Conservation (phyloP, 2,329 filamentous ascomycete genomes). For the Elsinoe batatas region DNA sequence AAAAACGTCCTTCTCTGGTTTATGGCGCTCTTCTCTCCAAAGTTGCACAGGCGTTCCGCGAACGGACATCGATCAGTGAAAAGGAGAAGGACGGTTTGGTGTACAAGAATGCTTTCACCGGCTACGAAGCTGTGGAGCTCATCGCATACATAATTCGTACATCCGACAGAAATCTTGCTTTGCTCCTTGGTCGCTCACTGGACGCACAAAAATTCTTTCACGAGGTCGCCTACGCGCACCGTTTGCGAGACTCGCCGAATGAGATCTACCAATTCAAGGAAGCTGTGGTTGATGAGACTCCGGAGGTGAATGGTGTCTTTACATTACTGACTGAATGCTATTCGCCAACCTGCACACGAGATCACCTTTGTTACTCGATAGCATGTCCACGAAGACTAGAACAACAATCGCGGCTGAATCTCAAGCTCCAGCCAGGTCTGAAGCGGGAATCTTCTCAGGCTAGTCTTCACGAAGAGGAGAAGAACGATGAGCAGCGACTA, state of each 20-base stretch:
- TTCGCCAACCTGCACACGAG: conserved; percentile 89
- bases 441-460: conserved; percentile 59
- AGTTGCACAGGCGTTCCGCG: conserved; percentile 84
- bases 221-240: conserved; percentile 96
- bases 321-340: conserved; percentile 95
- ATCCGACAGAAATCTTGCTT: conserved; percentile 84
- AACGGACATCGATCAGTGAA: conserved; percentile 76
- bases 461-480: conserved; percentile 68
- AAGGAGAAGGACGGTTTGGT: conserved; percentile 93
- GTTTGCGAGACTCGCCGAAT: conserved; percentile 81
- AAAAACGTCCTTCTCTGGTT: conserved; percentile 67
- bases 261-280: conserved; percentile 98
- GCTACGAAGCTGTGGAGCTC: conserved; percentile 88
- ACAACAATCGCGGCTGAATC: conserved; percentile 85
- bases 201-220: conserved; percentile 99
- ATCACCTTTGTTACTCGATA: conserved; percentile 95
- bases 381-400: conserved; percentile 88
- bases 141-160: conserved; percentile 96
- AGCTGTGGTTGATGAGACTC: conserved; percentile 76
- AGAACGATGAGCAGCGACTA: conserved; percentile 90
- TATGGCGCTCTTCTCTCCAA: conserved; percentile 91
- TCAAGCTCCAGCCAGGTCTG: conserved; percentile 84
- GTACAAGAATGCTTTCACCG: conserved; percentile 95
- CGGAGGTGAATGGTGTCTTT: conserved; percentile 89
- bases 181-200: conserved; percentile 80